Conservation (phyloP, 352 stramenopile genomes). For the Phytophthora sansomeana region DNA sequence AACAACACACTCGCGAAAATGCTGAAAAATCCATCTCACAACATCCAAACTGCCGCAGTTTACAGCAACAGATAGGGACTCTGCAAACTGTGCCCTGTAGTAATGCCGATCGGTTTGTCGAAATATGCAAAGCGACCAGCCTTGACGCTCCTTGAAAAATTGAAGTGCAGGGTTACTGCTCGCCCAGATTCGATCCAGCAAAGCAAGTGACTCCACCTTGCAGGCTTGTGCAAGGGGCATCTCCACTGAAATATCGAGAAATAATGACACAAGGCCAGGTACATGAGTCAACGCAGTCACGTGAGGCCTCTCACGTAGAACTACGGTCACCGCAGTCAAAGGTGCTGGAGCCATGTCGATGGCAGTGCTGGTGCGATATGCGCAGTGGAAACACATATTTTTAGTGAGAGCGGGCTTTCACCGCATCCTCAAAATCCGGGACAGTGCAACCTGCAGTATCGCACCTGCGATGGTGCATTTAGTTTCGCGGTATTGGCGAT, state of each 20-base stretch:
- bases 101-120: slow-evolving; percentile 26
- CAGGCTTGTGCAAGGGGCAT: slow-evolving; percentile 31
- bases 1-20: slow-evolving; percentile 23
- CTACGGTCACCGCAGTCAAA: slow-evolving; percentile 18
- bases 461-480: slow-evolving; percentile 5
- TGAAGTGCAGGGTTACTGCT: slow-evolving; percentile 18
- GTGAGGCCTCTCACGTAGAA: slow-evolving; percentile 18
- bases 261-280: slow-evolving; percentile 13
- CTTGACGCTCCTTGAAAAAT: slow-evolving; percentile 3
- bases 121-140: slow-evolving; percentile 29
- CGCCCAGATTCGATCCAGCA: slow-evolving; percentile 32
- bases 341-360: slow-evolving; percentile 17
- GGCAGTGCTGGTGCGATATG: background rate
- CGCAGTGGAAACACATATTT: slow-evolving; percentile 9
- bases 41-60: slow-evolving; percentile 10
- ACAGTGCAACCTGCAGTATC: background rate
- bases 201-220: slow-evolving; percentile 11
- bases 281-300: slow-evolving; percentile 20
- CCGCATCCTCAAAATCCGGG: background rate
- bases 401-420: slow-evolving; percentile 1
- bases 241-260: slow-evolving; percentile 28
- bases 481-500: slow-evolving; percentile 7
- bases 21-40: slow-evolving; percentile 32
- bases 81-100: slow-evolving; percentile 21
- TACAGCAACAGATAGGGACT: slow-evolving; percentile 19